Percentiles rank a stretch among this genome's conserved stretches.
phyloP scores from a whole-genome alignment of 345 rosid species.

The Chamaenerion angustifolium region DNA sequence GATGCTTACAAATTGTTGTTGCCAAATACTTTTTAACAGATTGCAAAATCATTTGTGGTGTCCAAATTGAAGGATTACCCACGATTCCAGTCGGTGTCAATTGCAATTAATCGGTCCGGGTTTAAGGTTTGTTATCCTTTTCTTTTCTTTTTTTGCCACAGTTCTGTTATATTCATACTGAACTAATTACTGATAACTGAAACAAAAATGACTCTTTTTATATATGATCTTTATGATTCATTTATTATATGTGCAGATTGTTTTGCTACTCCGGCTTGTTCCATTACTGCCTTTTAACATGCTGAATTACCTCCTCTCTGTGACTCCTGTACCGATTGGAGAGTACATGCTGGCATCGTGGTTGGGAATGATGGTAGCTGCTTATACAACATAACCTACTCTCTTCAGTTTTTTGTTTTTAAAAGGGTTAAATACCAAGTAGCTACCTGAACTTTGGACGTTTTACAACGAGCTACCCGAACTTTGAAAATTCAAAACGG shows the following conservation, averaged over 20 bases:
- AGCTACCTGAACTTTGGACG: too few relatives aligned
- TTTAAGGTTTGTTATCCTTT: slow-evolving; percentile 61
- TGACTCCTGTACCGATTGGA: slow-evolving; percentile 66
- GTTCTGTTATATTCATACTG: too few relatives aligned
- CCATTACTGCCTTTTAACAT: slow-evolving; percentile 89
- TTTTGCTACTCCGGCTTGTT: slow-evolving; percentile 91
- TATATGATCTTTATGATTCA: background rate
- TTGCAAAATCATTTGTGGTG: slow-evolving; percentile 42
- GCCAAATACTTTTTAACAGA: slow-evolving; percentile 6
- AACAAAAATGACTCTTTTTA: background rate
- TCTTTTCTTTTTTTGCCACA: too few relatives aligned
- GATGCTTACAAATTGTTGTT: background rate
- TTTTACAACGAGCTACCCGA: too few relatives aligned
- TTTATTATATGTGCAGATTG: slow-evolving; percentile 11
- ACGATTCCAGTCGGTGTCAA: slow-evolving; percentile 71
- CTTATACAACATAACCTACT: background rate
- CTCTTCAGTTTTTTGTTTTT: too few relatives aligned
- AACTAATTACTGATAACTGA: too few relatives aligned
- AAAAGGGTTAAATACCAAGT: too few relatives aligned
- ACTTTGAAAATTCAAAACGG: too few relatives aligned
- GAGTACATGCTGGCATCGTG: slow-evolving; percentile 92
- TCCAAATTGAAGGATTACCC: slow-evolving; percentile 92
- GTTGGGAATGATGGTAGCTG: slow-evolving; percentile 94
- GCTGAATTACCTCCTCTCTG: slow-evolving; percentile 91
- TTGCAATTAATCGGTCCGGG: slow-evolving; percentile 79